Conservation (phyloP, 495 filamentous ascomycete species). For the Recurvomyces mirabilis region DNA sequence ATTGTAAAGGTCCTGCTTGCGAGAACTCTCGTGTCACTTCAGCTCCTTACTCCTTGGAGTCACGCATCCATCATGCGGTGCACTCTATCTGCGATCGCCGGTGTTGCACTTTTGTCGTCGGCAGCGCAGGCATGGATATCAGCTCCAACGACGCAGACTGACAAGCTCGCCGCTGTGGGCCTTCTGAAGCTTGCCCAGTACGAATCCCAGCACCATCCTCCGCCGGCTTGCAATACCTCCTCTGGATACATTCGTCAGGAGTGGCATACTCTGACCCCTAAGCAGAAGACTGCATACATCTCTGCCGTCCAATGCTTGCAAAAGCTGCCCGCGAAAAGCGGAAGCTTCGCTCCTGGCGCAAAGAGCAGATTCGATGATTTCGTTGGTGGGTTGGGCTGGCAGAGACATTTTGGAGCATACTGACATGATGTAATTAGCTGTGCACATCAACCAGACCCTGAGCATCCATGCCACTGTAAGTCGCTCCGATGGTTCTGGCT, state of each 20-base stretch:
- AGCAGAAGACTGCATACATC: conserved; percentile 48
- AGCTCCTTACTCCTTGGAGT: not conserved
- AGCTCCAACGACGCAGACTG: conserved; percentile 7
- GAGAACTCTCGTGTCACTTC: not conserved
- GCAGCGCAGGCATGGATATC: conserved; percentile 13
- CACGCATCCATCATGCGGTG: conserved; percentile 2
- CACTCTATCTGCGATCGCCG: conserved; percentile 3
- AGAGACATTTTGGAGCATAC: too few relatives aligned
- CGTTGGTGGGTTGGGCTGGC: too few relatives aligned
- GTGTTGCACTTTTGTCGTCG: conserved; percentile 1
- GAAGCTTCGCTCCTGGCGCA: conserved; percentile 37
- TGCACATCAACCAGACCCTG: conserved; percentile 54
- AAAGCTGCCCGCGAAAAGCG: conserved; percentile 37
- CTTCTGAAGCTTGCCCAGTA: conserved; percentile 23
- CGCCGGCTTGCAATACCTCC: conserved; percentile 22
- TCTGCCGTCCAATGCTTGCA: conserved; percentile 55
- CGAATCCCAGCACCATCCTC: conserved; percentile 18
- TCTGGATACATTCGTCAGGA: conserved; percentile 32
- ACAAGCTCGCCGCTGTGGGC: conserved; percentile 21
- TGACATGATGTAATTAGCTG: too few relatives aligned
- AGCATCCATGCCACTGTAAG: conserved; percentile 49
- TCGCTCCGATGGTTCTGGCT: not conserved
- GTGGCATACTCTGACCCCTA: conserved; percentile 30
- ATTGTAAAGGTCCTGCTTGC: not conserved
- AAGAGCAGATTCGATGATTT: conserved; percentile 60